Evolutionary conservation across 1,139 yeast genomes (phyloP).

Genomic region (Suhomyces maxii): DNA sequence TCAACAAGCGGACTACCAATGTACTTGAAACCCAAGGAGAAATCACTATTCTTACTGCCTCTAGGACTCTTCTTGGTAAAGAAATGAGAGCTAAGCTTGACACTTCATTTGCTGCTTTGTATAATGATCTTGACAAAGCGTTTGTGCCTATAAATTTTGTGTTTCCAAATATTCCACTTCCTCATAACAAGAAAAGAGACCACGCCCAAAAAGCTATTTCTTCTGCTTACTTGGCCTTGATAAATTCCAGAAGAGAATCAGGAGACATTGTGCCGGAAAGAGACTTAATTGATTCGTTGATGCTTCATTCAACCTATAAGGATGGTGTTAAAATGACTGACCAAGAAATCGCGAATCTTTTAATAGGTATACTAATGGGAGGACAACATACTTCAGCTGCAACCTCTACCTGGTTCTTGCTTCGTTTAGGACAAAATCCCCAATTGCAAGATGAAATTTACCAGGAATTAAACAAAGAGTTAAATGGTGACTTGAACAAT

Average conservation of each 20-base stretch:
- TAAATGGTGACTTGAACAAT: slow-evolving; percentile 52
- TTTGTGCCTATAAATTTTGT: slow-evolving; percentile 94
- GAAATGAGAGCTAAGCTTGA: slow-evolving; percentile 84
- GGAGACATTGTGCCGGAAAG: slow-evolving; percentile 73
- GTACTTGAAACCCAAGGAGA: slow-evolving; percentile 89
- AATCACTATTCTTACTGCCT: slow-evolving; percentile 92
- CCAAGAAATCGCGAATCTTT: slow-evolving; percentile 86
- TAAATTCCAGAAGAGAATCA: slow-evolving; percentile 65
- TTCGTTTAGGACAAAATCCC: slow-evolving; percentile 85
- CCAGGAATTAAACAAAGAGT: slow-evolving; percentile 65
- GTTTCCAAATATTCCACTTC: slow-evolving; percentile 88
- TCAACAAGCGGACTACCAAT: slow-evolving; percentile 54
- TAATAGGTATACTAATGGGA: slow-evolving; percentile 96
- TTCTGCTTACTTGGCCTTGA: slow-evolving; percentile 73
- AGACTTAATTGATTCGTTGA: slow-evolving; percentile 84
- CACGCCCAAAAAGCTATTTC: slow-evolving; percentile 81
- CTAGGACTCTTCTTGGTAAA: slow-evolving; percentile 85
- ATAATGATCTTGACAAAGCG: slow-evolving; percentile 91
- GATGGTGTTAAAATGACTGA: slow-evolving; percentile 95
- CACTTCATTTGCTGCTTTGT: slow-evolving; percentile 77
- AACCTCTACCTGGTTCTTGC: slow-evolving; percentile 90
- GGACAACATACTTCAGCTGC: slow-evolving; percentile 98
- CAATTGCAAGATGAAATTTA: slow-evolving; percentile 77
- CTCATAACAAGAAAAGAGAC: slow-evolving; percentile 81
- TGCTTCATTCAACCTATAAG: slow-evolving; percentile 79